phyloP scores from a whole-genome alignment of 805 yeast species.

The Cyberlindnera veronae region DNA sequence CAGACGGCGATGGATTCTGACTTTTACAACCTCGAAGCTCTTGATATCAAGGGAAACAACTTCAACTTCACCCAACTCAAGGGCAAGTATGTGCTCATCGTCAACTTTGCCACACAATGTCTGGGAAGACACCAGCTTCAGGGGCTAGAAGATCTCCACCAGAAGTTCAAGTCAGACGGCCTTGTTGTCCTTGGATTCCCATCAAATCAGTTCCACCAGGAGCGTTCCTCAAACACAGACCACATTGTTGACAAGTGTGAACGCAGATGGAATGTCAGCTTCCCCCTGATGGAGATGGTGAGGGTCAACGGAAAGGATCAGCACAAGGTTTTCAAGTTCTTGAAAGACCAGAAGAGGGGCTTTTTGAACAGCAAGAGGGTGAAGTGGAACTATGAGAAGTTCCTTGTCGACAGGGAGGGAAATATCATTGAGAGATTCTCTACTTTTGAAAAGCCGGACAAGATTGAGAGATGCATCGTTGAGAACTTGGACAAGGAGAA shows the following conservation, averaged over 20 bases:
- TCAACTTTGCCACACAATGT: constrained; percentile 87
- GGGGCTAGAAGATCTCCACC: constrained; percentile 65
- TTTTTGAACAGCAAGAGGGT: constrained; percentile 59
- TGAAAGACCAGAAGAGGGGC: constrained; percentile 59
- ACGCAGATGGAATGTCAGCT: constrained; percentile 70
- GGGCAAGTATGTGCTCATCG: constrained; percentile 80
- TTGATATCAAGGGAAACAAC: constrained; percentile 54
- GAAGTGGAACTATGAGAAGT: constrained; percentile 76
- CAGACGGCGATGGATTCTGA: too few species aligned
- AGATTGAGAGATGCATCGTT: constrained; percentile 28
- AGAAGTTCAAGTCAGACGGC: constrained; percentile 60
- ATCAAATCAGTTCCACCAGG: constrained; percentile 82
- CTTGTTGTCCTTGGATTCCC: constrained; percentile 80
- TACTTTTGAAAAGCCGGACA: constrained; percentile 41
- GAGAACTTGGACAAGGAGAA: constrained; percentile 1
- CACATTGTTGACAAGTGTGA: constrained; percentile 76
- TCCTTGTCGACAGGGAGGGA: constrained; percentile 54
- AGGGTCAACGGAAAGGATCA: constrained; percentile 75
- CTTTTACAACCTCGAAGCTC: constrained; percentile 64
- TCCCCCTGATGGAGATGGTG: constrained; percentile 75
- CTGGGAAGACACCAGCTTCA: constrained; percentile 73
- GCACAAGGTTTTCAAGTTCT: constrained; percentile 65
- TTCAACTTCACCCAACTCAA: constrained; percentile 58
- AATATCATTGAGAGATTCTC: constrained; percentile 52
- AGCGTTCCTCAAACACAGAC: constrained; percentile 63